Evolutionary conservation across 345 rosid genomes (phyloP).

Genomic region (Lepidium aucheri): DNA sequence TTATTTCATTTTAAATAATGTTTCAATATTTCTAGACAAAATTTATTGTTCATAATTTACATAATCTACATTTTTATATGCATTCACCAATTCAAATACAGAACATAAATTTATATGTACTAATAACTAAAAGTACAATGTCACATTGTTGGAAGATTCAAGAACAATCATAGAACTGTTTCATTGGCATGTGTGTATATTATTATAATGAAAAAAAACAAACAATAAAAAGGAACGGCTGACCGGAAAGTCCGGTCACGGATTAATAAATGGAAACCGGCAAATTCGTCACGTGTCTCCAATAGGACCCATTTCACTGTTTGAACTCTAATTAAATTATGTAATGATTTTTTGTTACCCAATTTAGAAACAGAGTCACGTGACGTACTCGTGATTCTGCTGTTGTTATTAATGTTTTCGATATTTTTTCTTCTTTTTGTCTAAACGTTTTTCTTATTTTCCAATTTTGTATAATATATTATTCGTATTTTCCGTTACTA

Average conservation of each 20-base stretch:
- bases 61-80: too few relatives aligned
- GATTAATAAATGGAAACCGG: neutral
- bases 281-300: conserved; percentile 5
- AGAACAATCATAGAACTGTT: neutral
- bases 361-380: conserved; percentile 13
- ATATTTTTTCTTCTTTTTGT: neutral
- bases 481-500: neutral
- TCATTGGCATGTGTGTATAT: conserved; percentile 1
- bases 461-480: neutral
- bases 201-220: neutral
- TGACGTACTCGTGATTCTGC: conserved; percentile 20
- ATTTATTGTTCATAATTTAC: too few relatives aligned
- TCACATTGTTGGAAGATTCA: neutral
- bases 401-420: neutral
- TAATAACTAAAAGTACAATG: too few relatives aligned
- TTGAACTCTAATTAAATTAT: neutral
- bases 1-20: too few relatives aligned
- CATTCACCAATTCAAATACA: too few relatives aligned
- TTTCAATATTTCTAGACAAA: too few relatives aligned
- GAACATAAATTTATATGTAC: too few relatives aligned
- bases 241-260: conserved; percentile 20
- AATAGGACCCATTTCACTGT: neutral
- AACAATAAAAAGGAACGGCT: neutral
- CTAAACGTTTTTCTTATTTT: neutral
- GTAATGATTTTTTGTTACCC: conserved; percentile 11